Base-by-base conservation (phyloP, 1,284 basidiomycete genomes). In the Sporisorium exsertum region DNA sequence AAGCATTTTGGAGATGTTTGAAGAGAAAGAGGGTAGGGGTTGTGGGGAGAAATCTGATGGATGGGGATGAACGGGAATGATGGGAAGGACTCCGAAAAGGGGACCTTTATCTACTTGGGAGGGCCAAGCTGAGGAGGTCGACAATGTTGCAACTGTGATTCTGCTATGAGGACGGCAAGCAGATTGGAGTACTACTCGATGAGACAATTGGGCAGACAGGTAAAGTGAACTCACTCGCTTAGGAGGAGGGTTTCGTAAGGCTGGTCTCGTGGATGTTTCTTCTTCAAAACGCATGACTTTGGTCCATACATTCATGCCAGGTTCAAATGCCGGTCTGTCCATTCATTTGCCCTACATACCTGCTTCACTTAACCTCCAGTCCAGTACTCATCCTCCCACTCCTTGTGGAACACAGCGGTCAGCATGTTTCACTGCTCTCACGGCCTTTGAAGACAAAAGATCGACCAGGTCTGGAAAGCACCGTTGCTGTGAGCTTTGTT, bases 271-370 rank as follows among this genome's bases (percentile, higher is more conserved):
- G 16, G 18, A 53, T 53, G 24, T 26, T 42, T 42, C 35, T 53
- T 45, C 29, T 33, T 52, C 63, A 72, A 72, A 66, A 72, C 69
- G 63, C 64, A 66, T 72, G 69, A 72, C 56, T 56, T 59, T 72
- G 51, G 45, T 26, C 63, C 40, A 35, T 62, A 56, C n/a, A 15
- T 55, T 51, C 57, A 60, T 64, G 67, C 67, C 45, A 29, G 5
- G 15, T 16, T 40, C 61, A 70, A 54, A 61, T 56, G 53, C 58
- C 60, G 60, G 53, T 58, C 40, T 20, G 40, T 20, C 40, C 40
- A 43, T 43, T 16, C 40, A 12, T 45, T 33, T 51, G n/a, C 37
- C 50, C 40, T 35, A n/a, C 26, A 35, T 46, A 22, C 10, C 15
- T 18, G 7, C 50, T 10, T 37, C 50, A n/a, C 27, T 32, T 18